Percentiles rank a stretch among this genome's conserved stretches.
phyloP scores from a whole-genome alignment of 495 filamentous ascomycete species.

The Sporormia fimetaria region DNA sequence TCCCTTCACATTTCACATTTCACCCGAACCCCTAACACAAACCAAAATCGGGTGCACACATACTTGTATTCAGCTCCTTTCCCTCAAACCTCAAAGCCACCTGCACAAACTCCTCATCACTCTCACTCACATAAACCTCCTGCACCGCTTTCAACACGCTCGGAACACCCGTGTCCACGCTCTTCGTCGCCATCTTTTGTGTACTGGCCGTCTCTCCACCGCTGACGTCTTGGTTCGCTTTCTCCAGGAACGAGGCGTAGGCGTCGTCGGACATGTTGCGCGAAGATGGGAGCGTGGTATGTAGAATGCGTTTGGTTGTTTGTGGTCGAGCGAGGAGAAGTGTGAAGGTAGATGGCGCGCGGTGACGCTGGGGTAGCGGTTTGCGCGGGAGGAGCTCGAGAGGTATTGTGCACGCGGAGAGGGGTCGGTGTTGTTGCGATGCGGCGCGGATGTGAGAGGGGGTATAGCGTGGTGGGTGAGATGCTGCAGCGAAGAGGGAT shows the following conservation, averaged over 20 bases:
- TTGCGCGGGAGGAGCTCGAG: too few relatives aligned
- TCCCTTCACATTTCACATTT: background rate
- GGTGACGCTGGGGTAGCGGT: background rate
- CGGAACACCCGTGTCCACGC: slow-evolving; percentile 47
- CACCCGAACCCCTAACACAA: slow-evolving; percentile 4
- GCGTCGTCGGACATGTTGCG: slow-evolving; percentile 61
- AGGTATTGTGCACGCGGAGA: too few relatives aligned
- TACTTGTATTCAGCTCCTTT: too few relatives aligned
- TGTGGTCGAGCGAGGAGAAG: slow-evolving; percentile 1
- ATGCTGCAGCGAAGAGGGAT: too few relatives aligned
- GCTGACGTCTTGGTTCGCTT: slow-evolving; percentile 62
- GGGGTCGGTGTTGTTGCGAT: too few relatives aligned
- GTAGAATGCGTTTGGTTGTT: background rate
- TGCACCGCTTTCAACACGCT: slow-evolving; percentile 45
- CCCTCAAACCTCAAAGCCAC: slow-evolving; percentile 56
- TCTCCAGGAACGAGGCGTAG: slow-evolving; percentile 72
- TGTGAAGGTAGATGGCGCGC: background rate
- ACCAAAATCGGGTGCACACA: slow-evolving; percentile 30
- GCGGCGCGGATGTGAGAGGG: too few relatives aligned
- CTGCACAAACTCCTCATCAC: slow-evolving; percentile 73
- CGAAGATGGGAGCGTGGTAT: background rate
- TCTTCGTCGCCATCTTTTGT: slow-evolving; percentile 27
- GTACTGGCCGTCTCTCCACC: slow-evolving; percentile 25
- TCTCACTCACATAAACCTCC: slow-evolving; percentile 62
- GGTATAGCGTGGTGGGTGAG: too few relatives aligned